A percentile compares a stretch with the other conserved stretches of the same genome.
Evolutionary conservation across 441 rosid genomes (phyloP).

Genomic region (Theobroma grandiflorum): DNA sequence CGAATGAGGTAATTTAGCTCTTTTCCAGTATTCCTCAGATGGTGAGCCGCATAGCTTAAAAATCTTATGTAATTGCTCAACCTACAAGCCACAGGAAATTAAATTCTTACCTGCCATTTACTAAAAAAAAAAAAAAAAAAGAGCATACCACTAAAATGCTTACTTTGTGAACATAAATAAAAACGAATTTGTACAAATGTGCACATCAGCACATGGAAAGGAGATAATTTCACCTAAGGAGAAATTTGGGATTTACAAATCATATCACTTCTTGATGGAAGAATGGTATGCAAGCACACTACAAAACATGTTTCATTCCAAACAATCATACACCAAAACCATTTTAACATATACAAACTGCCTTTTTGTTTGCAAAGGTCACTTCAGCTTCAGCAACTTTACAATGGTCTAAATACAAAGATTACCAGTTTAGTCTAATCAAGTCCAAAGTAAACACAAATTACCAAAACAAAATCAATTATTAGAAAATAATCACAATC

Average conservation of each 20-base stretch:
- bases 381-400: constrained; percentile 15
- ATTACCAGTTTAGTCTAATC: constrained; percentile 14
- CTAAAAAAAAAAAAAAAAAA: not conserved
- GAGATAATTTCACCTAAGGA: not conserved
- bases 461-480: not conserved
- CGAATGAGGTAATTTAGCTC: constrained; percentile 62
- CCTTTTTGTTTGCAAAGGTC: not conserved
- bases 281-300: not conserved
- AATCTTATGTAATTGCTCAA: constrained; percentile 92
- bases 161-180: not conserved
- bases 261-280: constrained; percentile 9
- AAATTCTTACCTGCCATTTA: not conserved
- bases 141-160: not conserved
- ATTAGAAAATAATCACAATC: not conserved
- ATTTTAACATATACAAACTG: constrained; percentile 14
- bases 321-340: not conserved
- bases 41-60: constrained; percentile 96
- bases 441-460: constrained; percentile 8
- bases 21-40: constrained; percentile 80
- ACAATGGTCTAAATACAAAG: constrained; percentile 13
- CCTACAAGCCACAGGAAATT: constrained; percentile 49
- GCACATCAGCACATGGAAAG: not conserved
- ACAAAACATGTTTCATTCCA: constrained; percentile 1
- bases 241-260: constrained; percentile 2
- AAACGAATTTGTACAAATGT: not conserved